Evolutionary conservation across 2,329 filamentous ascomycete genomes (phyloP).

Genomic region (Calycina marina): DNA sequence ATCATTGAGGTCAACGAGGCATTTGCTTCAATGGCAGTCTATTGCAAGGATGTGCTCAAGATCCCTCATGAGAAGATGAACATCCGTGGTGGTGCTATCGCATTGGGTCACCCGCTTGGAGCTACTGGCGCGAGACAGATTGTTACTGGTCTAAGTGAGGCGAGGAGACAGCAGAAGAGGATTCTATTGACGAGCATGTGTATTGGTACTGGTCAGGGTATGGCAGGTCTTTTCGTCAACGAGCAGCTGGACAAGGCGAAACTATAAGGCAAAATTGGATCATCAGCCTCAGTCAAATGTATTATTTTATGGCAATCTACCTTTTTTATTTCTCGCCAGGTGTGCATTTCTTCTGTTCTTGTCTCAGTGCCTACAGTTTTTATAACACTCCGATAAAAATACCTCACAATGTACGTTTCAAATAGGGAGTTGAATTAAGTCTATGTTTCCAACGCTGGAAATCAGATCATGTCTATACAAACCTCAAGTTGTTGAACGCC

Average conservation of each 20-base stretch:
- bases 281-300: too few species aligned
- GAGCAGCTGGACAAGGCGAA: too few species aligned
- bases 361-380: too few species aligned
- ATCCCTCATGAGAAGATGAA: slow-evolving; percentile 69
- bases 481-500: too few species aligned
- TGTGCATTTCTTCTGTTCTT: too few species aligned
- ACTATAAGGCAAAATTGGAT: not conserved
- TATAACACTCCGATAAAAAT: too few species aligned
- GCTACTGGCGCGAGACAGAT: slow-evolving; percentile 69
- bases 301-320: too few species aligned
- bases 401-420: too few species aligned
- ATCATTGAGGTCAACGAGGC: slow-evolving; percentile 94
- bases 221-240: slow-evolving; percentile 52
- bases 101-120: slow-evolving; percentile 70
- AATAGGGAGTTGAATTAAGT: too few species aligned
- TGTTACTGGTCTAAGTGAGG: slow-evolving; percentile 79
- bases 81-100: slow-evolving; percentile 67
- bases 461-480: too few species aligned
- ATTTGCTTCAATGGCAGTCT: slow-evolving; percentile 95
- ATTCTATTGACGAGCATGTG: slow-evolving; percentile 87
- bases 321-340: too few species aligned
- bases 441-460: too few species aligned
- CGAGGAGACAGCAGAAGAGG: slow-evolving; percentile 75
- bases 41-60: slow-evolving; percentile 63
- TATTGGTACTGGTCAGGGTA: slow-evolving; percentile 54